Evolutionary conservation across 2,329 filamentous ascomycete species (phyloP).

Genomic region (Fusarium brachygibbosum): DNA sequence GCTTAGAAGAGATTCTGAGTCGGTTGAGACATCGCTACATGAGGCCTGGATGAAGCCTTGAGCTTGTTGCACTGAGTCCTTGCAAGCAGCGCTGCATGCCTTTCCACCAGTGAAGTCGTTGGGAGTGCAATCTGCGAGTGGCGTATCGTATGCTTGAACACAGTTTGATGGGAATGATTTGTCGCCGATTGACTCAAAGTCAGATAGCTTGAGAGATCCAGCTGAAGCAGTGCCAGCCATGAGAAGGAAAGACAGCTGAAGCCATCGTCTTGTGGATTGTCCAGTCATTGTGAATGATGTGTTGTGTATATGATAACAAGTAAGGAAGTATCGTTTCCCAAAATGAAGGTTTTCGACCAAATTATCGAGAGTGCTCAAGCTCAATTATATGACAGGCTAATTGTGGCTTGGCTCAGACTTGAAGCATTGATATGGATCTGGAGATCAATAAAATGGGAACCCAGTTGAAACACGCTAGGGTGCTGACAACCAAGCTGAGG

Average conservation of each 20-base stretch:
- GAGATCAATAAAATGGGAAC: constrained; percentile 43
- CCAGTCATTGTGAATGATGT: constrained; percentile 29
- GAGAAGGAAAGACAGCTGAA: constrained; percentile 43
- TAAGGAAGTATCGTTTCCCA: neutral
- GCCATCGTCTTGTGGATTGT: constrained; percentile 43
- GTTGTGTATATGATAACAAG: neutral
- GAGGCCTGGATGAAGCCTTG: constrained; percentile 50
- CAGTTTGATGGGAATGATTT: constrained; percentile 56
- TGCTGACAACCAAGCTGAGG: constrained; percentile 36
- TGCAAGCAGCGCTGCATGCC: constrained; percentile 57
- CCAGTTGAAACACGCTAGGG: constrained; percentile 45
- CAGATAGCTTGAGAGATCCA: constrained; percentile 53
- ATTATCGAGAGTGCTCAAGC: constrained; percentile 7
- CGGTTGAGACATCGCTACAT: constrained; percentile 46
- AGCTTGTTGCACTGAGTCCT: constrained; percentile 46
- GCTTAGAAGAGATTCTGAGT: constrained; percentile 54
- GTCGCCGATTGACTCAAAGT: constrained; percentile 58
- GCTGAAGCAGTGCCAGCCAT: constrained; percentile 45
- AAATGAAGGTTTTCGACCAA: neutral
- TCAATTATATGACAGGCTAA: constrained; percentile 30
- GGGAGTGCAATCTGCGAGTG: constrained; percentile 55
- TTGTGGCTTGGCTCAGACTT: constrained; percentile 20
- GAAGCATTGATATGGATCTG: constrained; percentile 35
- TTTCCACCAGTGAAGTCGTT: constrained; percentile 55
- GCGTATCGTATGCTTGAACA: constrained; percentile 58